Conservation (phyloP, 2,329 filamentous ascomycete genomes). For the Botrytis aclada region DNA sequence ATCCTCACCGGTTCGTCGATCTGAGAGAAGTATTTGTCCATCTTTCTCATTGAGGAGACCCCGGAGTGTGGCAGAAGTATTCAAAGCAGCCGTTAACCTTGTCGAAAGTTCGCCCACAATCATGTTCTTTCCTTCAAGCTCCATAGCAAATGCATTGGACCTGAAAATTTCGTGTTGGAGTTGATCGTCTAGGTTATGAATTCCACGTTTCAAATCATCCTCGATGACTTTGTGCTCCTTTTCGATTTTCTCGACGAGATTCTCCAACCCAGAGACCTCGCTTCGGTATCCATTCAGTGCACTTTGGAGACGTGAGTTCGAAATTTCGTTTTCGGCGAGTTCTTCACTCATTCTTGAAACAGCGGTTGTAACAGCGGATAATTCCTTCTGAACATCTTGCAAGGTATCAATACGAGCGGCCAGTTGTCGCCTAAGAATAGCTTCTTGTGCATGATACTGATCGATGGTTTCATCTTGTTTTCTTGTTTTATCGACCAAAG, state of each 20-base stretch:
- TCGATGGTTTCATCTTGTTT: slow-evolving; percentile 55
- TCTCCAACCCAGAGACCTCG: slow-evolving; percentile 54
- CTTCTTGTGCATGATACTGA: slow-evolving; percentile 57
- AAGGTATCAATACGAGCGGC: slow-evolving; percentile 51
- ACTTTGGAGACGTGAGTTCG: slow-evolving; percentile 49
- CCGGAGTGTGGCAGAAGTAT: slow-evolving; percentile 42
- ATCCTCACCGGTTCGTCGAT: slow-evolving; percentile 42
- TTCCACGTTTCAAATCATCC: slow-evolving; percentile 21
- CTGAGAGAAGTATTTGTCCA: background rate
- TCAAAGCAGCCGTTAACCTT: slow-evolving; percentile 44
- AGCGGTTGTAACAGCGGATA: slow-evolving; percentile 32
- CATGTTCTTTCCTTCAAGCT: slow-evolving; percentile 41
- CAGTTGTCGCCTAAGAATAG: slow-evolving; percentile 55
- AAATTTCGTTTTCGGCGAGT: slow-evolving; percentile 41
- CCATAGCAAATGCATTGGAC: slow-evolving; percentile 32
- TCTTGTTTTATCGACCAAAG: slow-evolving; percentile 46
- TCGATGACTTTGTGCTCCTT: slow-evolving; percentile 31
- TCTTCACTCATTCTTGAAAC: slow-evolving; percentile 28
- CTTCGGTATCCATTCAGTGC: slow-evolving; percentile 52
- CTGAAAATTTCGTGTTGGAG: slow-evolving; percentile 39
- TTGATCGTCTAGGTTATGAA: slow-evolving; percentile 32
- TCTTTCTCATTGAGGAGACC: slow-evolving; percentile 31
- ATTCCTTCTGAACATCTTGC: slow-evolving; percentile 46
- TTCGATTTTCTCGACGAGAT: slow-evolving; percentile 50
- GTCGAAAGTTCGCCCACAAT: slow-evolving; percentile 45